These are phyloP conservation scores for Trichoderma sp. DNA, from an alignment of 2,329 filamentous ascomycete species.

Conservation along the genomic window DNA sequence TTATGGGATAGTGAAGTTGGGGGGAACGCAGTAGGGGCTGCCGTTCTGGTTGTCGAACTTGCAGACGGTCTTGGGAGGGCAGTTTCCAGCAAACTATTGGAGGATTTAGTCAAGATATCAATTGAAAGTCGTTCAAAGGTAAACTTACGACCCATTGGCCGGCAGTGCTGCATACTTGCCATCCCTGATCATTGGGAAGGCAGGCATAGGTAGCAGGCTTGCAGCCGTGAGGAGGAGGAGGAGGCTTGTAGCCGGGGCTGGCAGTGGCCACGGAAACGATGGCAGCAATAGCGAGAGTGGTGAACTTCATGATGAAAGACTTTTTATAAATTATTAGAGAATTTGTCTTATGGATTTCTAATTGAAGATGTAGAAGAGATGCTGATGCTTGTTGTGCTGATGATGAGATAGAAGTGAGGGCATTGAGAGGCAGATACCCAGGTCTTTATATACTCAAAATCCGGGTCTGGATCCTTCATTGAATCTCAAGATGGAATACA, in stretches of 20 bases:
- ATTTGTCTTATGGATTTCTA: constrained; percentile 23
- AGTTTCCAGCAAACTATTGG: constrained; percentile 38
- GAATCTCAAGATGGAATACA: not conserved
- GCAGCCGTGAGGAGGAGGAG: constrained; percentile 31
- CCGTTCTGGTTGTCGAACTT: constrained; percentile 39
- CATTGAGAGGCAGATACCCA: constrained; percentile 3
- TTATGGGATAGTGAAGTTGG: constrained; percentile 32
- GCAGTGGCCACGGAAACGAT: constrained; percentile 28
- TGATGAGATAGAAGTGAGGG: constrained; percentile 7
- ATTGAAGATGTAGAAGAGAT: constrained; percentile 18
- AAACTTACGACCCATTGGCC: constrained; percentile 39
- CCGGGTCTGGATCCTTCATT: not conserved
- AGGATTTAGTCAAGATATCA: not conserved
- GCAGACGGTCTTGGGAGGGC: constrained; percentile 41
- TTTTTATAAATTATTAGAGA: no score
- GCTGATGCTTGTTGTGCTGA: constrained; percentile 15
- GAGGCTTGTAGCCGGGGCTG: not conserved
- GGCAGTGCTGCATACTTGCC: constrained; percentile 39
- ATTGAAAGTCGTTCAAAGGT: not conserved
- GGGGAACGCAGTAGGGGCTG: constrained; percentile 44
- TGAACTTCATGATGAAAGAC: constrained; percentile 38
- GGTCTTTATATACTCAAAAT: constrained; percentile 22
- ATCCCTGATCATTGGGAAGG: constrained; percentile 33
- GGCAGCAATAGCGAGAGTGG: constrained; percentile 32
- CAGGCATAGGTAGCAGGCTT: constrained; percentile 42